Evolutionary conservation across 2,329 filamentous ascomycete genomes (phyloP), one percentile per base, ranked within the genome.

Genomic region (Trichoderma lentiforme): DNA sequence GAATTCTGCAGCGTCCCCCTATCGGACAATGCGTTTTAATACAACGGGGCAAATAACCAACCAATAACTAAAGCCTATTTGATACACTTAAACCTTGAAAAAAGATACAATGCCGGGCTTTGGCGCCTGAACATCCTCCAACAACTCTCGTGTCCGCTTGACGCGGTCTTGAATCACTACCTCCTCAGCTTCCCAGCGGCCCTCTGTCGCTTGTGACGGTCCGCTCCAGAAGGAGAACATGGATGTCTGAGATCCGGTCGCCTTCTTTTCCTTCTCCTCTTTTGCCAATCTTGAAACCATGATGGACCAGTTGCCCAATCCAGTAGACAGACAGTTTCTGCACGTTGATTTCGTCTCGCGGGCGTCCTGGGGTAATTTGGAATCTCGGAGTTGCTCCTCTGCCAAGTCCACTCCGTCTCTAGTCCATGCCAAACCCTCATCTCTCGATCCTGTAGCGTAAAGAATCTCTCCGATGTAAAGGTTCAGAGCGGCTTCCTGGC

Each of bases 391-490:
- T 76, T 90, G 90, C 73, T 90, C 86, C 81, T 95, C 94, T 3
- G 94, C 92, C 1, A 92, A 83, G 75, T 95, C 92, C 36, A 97
- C 93, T 30, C 92, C 94, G 74, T 97, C 93, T 70, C 94, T 89
- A 1, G 95, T 97, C 95, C 95, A 98, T 6, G 90, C 90, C 2
- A 98, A 85, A 0, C 94, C 95, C 73, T 92, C 91, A 63, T 93
- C 90, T 65, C 85, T 84, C 21, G 81, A 82, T 1, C 78, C 76
- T 5, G 88, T 88, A 0, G 93, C 89, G 80, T 92, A 98, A 36
- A 98, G 87, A 66, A 98, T 97, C 83, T 98, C 95, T 72, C 95
- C 95, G 74, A 98, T 95, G 81, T 97, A 96, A 28, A 94, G 87
- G 85, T 94, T 94, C 15, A 98, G 83, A 0, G 90, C 93, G 3